These are phyloP conservation scores for Cnidoscolus chayamansa DNA, from an alignment of 441 rosid genomes.

Conservation along the genomic window DNA sequence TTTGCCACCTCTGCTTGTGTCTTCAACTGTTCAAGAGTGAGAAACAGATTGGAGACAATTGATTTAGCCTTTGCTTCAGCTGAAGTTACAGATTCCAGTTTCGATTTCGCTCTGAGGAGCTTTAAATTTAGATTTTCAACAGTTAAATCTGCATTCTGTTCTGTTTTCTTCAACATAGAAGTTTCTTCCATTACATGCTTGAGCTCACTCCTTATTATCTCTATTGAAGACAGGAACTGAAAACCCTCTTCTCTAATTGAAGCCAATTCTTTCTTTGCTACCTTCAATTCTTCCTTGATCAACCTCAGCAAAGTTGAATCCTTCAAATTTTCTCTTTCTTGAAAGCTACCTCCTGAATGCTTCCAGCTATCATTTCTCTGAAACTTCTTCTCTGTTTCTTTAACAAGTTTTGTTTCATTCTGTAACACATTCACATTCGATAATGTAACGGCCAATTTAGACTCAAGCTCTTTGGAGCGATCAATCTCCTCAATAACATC, in stretches of 20 bases:
- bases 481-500: constrained; percentile 46
- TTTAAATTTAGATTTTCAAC: constrained; percentile 59
- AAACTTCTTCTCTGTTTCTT: constrained; percentile 39
- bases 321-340: constrained; percentile 20
- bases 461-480: constrained; percentile 45
- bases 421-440: constrained; percentile 54
- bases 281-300: constrained; percentile 50
- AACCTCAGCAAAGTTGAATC: constrained; percentile 30
- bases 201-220: constrained; percentile 60
- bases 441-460: constrained; percentile 51
- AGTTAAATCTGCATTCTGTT: constrained; percentile 44
- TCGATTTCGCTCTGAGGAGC: constrained; percentile 68
- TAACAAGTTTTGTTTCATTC: constrained; percentile 50
- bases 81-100: constrained; percentile 46
- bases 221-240: constrained; percentile 62
- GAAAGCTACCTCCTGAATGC: constrained; percentile 26
- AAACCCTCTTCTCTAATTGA: constrained; percentile 50
- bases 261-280: constrained; percentile 57
- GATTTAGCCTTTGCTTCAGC: constrained; percentile 54
- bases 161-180: constrained; percentile 36
- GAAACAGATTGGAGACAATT: constrained; percentile 43
- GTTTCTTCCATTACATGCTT: constrained; percentile 46
- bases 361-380: constrained; percentile 35
- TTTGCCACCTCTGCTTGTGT: constrained; percentile 53
- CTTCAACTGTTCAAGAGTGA: constrained; percentile 56